Percentiles rank a stretch among this genome's conserved stretches.
Conservation (phyloP, 2,329 filamentous ascomycete species). For the Fusarium bactridioides region DNA sequence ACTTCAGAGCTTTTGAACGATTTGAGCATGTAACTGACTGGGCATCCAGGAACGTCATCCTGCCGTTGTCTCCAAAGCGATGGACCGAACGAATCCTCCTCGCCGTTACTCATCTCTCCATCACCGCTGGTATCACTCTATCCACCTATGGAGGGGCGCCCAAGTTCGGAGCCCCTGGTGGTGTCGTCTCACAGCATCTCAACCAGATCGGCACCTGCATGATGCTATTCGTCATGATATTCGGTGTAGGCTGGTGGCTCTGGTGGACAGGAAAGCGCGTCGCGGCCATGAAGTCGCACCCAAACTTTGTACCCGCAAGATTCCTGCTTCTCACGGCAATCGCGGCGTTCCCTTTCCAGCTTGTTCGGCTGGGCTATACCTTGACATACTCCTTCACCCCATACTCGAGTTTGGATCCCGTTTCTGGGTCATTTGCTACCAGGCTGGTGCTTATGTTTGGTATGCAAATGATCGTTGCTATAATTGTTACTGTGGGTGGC, state of each 20-base stretch:
- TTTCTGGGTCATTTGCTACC: neutral
- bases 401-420: neutral
- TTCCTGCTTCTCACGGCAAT: neutral
- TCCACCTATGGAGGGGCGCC: neutral
- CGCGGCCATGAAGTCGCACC: neutral
- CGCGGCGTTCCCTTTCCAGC: neutral
- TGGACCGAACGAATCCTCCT: neutral
- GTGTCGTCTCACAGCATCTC: neutral
- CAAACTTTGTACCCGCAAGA: neutral
- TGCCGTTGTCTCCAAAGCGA: neutral
- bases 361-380: neutral
- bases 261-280: neutral
- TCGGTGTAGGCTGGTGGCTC: neutral
- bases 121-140: neutral
- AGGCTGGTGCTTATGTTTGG: neutral
- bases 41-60: neutral
- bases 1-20: rapidly evolving
- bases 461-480: neutral
- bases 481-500: neutral
- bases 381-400: neutral
- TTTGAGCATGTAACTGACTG: neutral
- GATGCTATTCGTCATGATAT: neutral
- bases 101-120: neutral
- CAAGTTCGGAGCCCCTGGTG: neutral
- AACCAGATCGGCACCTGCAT: neutral